These are phyloP conservation scores for Rutstroemia sp. DNA, from an alignment of 2,329 filamentous ascomycete genomes.

Conservation along the genomic window DNA sequence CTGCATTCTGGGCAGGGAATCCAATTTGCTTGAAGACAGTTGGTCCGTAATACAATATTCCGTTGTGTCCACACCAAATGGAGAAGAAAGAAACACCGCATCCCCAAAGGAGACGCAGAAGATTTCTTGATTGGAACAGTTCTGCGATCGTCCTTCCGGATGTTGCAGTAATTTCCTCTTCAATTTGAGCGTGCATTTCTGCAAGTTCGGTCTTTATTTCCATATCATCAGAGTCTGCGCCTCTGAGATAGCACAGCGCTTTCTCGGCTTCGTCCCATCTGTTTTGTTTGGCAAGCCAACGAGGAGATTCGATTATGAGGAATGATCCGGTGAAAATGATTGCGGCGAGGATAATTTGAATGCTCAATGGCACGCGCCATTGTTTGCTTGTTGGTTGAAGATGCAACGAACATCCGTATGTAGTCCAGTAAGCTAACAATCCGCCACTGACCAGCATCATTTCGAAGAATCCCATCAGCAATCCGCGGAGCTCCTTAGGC, in stretches of 20 bases:
- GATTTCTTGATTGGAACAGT: conserved; percentile 32
- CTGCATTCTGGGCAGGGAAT: conserved; percentile 12
- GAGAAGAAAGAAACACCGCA: conserved; percentile 5
- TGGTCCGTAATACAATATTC: conserved; percentile 4
- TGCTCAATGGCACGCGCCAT: conserved; percentile 45
- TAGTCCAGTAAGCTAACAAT: conserved; percentile 28
- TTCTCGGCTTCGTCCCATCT: conserved; percentile 53
- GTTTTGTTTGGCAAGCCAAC: conserved; percentile 56
- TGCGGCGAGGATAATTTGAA: conserved; percentile 39
- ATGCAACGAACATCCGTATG: conserved; percentile 37
- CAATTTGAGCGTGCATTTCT: conserved; percentile 39
- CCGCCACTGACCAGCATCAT: conserved; percentile 39
- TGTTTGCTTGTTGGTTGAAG: conserved; percentile 33
- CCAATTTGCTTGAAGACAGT: conserved; percentile 12
- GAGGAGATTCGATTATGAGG: conserved; percentile 42
- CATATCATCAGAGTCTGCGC: conserved; percentile 29
- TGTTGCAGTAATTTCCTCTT: conserved; percentile 39
- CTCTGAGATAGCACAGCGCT: conserved; percentile 45
- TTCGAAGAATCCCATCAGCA: conserved; percentile 38
- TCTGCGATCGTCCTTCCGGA: conserved; percentile 41
- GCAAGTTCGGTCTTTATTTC: conserved; percentile 33
- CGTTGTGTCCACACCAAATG: conserved; percentile 3
- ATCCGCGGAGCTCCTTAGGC: conserved; percentile 39
- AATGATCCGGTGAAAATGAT: conserved; percentile 51
- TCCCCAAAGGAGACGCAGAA: conserved; percentile 4